Evolutionary conservation across 2,329 filamentous ascomycete genomes (phyloP).

Genomic region (Paraphaeosphaeria minitans): DNA sequence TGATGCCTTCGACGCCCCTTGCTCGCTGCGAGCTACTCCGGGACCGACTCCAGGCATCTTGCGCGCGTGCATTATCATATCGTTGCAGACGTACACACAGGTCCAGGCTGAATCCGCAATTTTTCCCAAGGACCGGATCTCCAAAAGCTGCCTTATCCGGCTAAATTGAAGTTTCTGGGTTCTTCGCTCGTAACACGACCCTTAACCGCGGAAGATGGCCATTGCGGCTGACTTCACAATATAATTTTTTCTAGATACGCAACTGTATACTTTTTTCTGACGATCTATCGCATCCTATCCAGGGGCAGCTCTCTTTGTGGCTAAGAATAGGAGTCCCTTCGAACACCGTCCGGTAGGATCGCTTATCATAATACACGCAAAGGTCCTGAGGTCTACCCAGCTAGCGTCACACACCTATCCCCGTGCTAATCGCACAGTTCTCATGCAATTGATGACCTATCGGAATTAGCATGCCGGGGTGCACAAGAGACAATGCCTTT

Average conservation of each 20-base stretch:
- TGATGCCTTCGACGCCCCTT: not conserved
- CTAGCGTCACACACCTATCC: not conserved
- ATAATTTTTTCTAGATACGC: slow-evolving; percentile 20
- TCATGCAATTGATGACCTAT: not conserved
- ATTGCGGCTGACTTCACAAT: slow-evolving; percentile 32
- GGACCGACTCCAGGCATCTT: not conserved
- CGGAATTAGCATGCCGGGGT: not conserved
- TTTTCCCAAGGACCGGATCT: not conserved
- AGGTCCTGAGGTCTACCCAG: slow-evolving; percentile 13
- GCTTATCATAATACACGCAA: slow-evolving; percentile 6
- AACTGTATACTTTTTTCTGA: slow-evolving; percentile 26
- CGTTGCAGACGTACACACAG: not conserved
- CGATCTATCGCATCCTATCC: slow-evolving; percentile 16
- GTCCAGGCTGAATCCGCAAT: not conserved
- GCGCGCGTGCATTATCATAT: not conserved
- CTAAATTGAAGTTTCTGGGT: slow-evolving; percentile 25
- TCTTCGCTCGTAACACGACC: not conserved
- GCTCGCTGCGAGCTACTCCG: not conserved
- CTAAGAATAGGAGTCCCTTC: not conserved
- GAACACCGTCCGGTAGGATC: not conserved
- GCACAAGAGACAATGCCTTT: not conserved
- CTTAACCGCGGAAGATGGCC: not conserved
- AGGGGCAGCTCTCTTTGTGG: slow-evolving; percentile 8
- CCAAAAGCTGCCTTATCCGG: slow-evolving; percentile 30
- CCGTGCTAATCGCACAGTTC: not conserved